phyloP scores from a whole-genome alignment of 169 alveolate genomes.

The Eimeria praecox region DNA sequence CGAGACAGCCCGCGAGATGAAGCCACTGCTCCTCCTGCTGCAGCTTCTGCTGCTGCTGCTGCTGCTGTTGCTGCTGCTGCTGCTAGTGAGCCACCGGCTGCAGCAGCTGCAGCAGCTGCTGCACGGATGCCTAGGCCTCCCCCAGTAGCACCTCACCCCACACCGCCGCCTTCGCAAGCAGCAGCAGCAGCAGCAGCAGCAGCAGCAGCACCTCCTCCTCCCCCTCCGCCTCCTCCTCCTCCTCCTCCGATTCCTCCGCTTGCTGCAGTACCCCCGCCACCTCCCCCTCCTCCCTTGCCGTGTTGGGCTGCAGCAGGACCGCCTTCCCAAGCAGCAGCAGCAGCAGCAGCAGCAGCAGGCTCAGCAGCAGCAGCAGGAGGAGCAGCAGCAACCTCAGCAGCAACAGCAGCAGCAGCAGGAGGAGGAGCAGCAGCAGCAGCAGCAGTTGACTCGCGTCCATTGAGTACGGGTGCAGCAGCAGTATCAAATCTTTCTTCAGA shows the following conservation, averaged over 20 bases:
- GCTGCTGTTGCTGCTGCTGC: neutral
- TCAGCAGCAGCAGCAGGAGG: neutral
- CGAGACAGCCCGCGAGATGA: conserved; percentile 32
- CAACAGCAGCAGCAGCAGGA: conserved; percentile 34
- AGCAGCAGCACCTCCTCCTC: conserved; percentile 4
- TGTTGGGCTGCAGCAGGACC: neutral
- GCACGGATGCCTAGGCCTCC: conserved; percentile 3
- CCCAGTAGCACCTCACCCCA: neutral
- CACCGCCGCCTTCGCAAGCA: conserved; percentile 7
- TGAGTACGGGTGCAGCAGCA: neutral
- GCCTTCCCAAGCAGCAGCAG: neutral
- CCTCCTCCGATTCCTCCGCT: neutral
- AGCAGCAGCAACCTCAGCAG: neutral
- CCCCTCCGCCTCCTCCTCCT: conserved; percentile 18
- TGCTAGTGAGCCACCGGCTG: neutral
- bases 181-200: conserved; percentile 33
- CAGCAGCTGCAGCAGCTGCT: neutral
- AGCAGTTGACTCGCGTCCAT: conserved; percentile 1
- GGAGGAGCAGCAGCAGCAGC: neutral
- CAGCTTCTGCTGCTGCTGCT: neutral
- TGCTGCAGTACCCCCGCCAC: conserved; percentile 5
- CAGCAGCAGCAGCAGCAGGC: neutral
- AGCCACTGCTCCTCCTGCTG: neutral
- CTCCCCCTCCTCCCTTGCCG: neutral
- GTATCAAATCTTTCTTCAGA: conserved; percentile 40